These are phyloP conservation scores for Gossypium thurberi DNA, from an alignment of 345 rosid genomes.

Conservation along the genomic window DNA sequence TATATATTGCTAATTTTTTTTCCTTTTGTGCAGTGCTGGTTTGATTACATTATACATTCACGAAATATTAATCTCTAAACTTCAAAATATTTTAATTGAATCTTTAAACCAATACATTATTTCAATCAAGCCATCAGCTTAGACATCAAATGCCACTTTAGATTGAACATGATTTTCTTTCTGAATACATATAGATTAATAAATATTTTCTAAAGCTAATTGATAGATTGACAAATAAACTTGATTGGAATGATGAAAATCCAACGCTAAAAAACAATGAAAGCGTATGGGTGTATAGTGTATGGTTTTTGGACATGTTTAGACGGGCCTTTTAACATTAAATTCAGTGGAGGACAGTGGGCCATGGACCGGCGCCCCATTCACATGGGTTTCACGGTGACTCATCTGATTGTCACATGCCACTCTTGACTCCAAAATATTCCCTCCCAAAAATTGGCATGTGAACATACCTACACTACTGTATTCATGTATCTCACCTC, in stretches of 20 bases:
- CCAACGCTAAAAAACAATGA: too few relatives aligned
- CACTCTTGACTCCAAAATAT: constrained; percentile 38
- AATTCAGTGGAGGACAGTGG: constrained; percentile 28
- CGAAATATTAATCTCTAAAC: too few relatives aligned
- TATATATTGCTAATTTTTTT: not conserved
- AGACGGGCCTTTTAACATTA: constrained; percentile 15
- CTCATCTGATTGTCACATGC: constrained; percentile 45
- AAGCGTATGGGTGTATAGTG: too few relatives aligned
- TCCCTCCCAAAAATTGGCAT: constrained; percentile 14
- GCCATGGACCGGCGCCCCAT: constrained; percentile 36
- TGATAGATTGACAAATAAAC: not conserved
- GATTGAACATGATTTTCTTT: too few relatives aligned
- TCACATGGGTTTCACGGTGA: constrained; percentile 64
- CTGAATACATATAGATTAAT: too few relatives aligned
- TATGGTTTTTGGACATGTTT: constrained; percentile 24
- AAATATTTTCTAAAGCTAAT: too few relatives aligned
- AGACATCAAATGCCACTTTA: too few relatives aligned
- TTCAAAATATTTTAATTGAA: too few relatives aligned
- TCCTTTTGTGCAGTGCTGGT: too few relatives aligned
- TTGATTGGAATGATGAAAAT: not conserved
- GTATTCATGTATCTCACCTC: constrained; percentile 10
- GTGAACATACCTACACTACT: not conserved
- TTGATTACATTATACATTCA: too few relatives aligned
- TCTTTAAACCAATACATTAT: too few relatives aligned
- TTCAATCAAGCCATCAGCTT: too few relatives aligned